A percentile compares a stretch with the other conserved stretches of the same genome.
phyloP scores from a whole-genome alignment of 331 rosid species.

The Ulmus americana region DNA sequence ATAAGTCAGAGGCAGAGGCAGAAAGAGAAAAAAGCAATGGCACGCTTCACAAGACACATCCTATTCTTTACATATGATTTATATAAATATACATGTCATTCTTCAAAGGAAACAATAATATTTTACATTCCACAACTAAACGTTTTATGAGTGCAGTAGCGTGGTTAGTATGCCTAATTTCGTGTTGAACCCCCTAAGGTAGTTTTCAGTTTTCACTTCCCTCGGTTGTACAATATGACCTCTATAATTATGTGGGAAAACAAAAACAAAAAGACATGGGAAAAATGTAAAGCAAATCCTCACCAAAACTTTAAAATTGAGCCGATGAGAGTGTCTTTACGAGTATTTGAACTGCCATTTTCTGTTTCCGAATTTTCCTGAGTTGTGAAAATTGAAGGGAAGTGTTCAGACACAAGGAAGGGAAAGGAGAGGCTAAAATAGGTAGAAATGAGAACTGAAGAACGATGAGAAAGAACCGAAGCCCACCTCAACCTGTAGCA shows the following conservation, averaged over 20 bases:
- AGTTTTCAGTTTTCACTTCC: slow-evolving; percentile 22
- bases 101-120: neutral
- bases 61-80: no score
- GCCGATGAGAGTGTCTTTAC: slow-evolving; percentile 28
- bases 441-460: neutral
- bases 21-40: no score
- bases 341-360: slow-evolving; percentile 34
- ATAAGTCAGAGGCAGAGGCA: no score
- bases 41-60: no score
- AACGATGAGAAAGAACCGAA: neutral
- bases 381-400: slow-evolving; percentile 14
- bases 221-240: slow-evolving; percentile 37
- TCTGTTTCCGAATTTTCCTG: slow-evolving; percentile 44
- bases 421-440: neutral
- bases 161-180: slow-evolving; percentile 16
- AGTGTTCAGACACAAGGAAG: neutral
- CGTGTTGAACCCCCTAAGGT: slow-evolving; percentile 29
- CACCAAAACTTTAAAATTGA: slow-evolving; percentile 36
- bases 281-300: slow-evolving; percentile 24
- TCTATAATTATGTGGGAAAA: slow-evolving; percentile 28
- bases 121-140: neutral
- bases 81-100: neutral
- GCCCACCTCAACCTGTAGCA: slow-evolving; percentile 55
- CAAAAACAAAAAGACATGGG: slow-evolving; percentile 23
- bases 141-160: neutral